Percentiles rank a stretch among this genome's conserved stretches.
Conservation (phyloP, 2,329 filamentous ascomycete genomes). For the Penicillium italicum region DNA sequence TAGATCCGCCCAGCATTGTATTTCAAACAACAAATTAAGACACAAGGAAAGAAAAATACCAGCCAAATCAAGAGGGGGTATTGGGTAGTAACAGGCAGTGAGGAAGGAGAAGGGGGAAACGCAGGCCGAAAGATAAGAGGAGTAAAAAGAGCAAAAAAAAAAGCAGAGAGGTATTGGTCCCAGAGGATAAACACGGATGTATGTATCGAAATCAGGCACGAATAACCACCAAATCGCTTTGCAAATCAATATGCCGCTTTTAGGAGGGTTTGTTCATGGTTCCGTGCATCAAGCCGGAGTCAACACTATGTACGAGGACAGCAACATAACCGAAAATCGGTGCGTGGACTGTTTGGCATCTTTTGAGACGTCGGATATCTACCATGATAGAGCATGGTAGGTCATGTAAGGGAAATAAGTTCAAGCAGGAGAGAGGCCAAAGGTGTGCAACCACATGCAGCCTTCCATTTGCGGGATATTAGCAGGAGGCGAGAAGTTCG, state of each 20-base stretch:
- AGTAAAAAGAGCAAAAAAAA: not conserved
- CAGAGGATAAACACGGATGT: not conserved
- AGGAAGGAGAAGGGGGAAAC: not conserved
- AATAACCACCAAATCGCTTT: slow-evolving; percentile 12
- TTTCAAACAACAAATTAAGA: slow-evolving; percentile 4
- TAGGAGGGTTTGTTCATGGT: slow-evolving; percentile 16
- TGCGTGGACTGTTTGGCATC: not conserved
- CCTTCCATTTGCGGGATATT: not conserved
- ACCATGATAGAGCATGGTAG: not conserved
- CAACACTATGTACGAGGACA: slow-evolving; percentile 23
- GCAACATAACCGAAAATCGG: not conserved
- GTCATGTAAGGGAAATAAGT: not conserved
- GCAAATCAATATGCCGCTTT: slow-evolving; percentile 11
- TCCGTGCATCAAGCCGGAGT: slow-evolving; percentile 16
- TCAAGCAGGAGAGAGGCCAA: not conserved
- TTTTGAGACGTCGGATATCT: not conserved
- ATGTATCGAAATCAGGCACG: slow-evolving; percentile 1
- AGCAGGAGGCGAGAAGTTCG: not conserved
- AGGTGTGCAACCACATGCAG: not conserved
- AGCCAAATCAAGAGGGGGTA: slow-evolving; percentile 22
- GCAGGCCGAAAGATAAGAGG: not conserved
- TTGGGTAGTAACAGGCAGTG: slow-evolving; percentile 10
- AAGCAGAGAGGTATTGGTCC: not conserved
- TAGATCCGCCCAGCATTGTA: slow-evolving; percentile 7
- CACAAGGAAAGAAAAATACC: slow-evolving; percentile 20